phyloP scores from a whole-genome alignment of 164 flowering plant species.

The Nymphaea thermarum region DNA sequence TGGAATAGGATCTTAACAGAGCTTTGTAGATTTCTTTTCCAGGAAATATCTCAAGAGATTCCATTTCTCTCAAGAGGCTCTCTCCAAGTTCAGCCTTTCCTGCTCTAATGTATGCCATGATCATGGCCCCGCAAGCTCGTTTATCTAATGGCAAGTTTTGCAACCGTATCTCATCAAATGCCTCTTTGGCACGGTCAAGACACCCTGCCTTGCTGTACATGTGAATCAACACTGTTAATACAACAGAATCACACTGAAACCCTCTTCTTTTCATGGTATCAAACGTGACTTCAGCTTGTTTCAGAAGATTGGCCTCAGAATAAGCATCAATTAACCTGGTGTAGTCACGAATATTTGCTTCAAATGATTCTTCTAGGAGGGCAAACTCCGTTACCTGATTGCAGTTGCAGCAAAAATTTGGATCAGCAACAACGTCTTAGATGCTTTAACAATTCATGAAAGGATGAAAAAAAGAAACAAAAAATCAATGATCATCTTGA shows the following conservation, averaged over 20 bases:
- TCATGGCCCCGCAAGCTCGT: slow-evolving; percentile 77
- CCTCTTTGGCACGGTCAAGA: slow-evolving; percentile 47
- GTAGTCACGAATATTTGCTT: slow-evolving; percentile 75
- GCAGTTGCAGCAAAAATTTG: not conserved
- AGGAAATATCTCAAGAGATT: slow-evolving; percentile 40
- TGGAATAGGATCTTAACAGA: slow-evolving; percentile 73
- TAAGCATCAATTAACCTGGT: slow-evolving; percentile 69
- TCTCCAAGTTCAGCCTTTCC: slow-evolving; percentile 56
- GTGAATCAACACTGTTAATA: slow-evolving; percentile 59
- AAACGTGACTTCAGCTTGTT: slow-evolving; percentile 52
- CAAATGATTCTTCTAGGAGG: slow-evolving; percentile 65
- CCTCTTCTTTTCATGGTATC: slow-evolving; percentile 54
- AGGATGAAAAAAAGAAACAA: too few species aligned
- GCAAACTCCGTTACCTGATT: slow-evolving; percentile 58
- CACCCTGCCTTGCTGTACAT: slow-evolving; percentile 82
- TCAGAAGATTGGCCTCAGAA: slow-evolving; percentile 43
- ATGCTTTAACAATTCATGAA: too few species aligned
- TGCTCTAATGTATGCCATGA: slow-evolving; percentile 83
- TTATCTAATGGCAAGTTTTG: slow-evolving; percentile 62
- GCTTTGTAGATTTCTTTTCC: slow-evolving; percentile 87
- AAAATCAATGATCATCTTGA: too few species aligned
- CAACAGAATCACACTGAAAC: slow-evolving; percentile 62
- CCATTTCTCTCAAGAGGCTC: slow-evolving; percentile 61
- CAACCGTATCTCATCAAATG: slow-evolving; percentile 58
- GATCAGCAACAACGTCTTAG: not conserved